A percentile compares a stretch with the other conserved stretches of the same genome.
Conservation (phyloP, 2,329 filamentous ascomycete species). For the Pestalotiopsis sp. region DNA sequence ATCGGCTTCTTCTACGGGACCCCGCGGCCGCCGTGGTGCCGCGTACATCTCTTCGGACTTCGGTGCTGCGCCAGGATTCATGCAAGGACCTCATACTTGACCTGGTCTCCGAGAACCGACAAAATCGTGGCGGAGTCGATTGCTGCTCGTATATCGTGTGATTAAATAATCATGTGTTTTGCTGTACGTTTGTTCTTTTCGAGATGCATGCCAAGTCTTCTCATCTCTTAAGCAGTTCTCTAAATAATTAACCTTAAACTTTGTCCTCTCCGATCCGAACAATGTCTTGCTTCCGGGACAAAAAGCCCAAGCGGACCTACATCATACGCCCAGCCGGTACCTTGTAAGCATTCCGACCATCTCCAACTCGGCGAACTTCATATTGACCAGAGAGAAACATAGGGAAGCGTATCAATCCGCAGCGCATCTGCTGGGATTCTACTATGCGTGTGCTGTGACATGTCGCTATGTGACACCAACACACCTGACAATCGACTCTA, state of each 20-base stretch:
- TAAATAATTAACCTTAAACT: background rate
- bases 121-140: too few relatives aligned
- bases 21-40: too few relatives aligned
- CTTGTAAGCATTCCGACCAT: background rate
- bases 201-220: too few relatives aligned
- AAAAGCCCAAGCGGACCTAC: background rate
- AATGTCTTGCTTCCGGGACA: background rate
- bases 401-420: slow-evolving; percentile 12
- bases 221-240: background rate
- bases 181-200: too few relatives aligned
- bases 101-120: too few relatives aligned
- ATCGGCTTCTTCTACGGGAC: too few relatives aligned
- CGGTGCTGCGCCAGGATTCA: too few relatives aligned
- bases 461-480: slow-evolving; percentile 5
- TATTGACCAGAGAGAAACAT: background rate
- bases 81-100: too few relatives aligned
- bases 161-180: too few relatives aligned
- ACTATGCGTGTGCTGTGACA: slow-evolving; percentile 1
- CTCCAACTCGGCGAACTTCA: background rate
- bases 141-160: too few relatives aligned
- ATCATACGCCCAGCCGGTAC: background rate
- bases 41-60: too few relatives aligned
- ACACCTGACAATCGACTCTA: background rate
- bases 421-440: slow-evolving; percentile 1
- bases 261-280: background rate